Base-by-base conservation (phyloP, 805 yeast genomes). In the Yamadazyma ubonensis region DNA sequence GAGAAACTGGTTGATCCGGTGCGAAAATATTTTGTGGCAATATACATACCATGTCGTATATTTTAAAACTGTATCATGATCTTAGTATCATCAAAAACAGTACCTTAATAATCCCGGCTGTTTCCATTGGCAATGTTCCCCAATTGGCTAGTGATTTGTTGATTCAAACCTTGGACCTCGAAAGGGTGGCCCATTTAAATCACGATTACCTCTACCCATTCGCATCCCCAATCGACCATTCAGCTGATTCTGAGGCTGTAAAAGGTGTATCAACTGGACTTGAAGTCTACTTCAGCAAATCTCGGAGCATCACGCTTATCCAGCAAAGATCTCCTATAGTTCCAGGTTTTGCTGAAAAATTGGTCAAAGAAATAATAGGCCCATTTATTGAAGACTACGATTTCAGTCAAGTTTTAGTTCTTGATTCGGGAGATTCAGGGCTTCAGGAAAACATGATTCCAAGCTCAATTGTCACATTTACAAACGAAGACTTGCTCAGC, bases 91-190 rank as follows among this genome's bases (percentile, higher is more conserved):
- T 37, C 4, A 10, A 22, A 14, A 41, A 41, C 7, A 59, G 76
- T 1, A 71, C 70, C 1, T 62, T 84, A n/a, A 55, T 91, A 1
- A 29, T 93, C 1, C 98, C 98, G 0, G 63, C 89, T 0, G 84
- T 93, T 0, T 79, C 96, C 3, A 75, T 86, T 5, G 98, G 96
- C 6, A 93, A 91, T 53, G 83, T 89, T 3, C 95, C 98, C 0
- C 99, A 93, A 58, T 64, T 91, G 35, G 63, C 90, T 0, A 59
- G 76, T 5, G 98, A 90, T 58, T 66, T 90, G 21, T 61, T 91
- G 18, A 67, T 89, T 7, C 83, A 83, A 51, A 77, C 81, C n/a
- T 61, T 75, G 17, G 70, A 67, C 4, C 75, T 82, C 42, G 46
- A 59, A 41, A 75, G 74, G 27, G 68, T 82, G 3, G 79, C 75